phyloP scores from a whole-genome alignment of 495 filamentous ascomycete genomes.

The Collariella sp. region DNA sequence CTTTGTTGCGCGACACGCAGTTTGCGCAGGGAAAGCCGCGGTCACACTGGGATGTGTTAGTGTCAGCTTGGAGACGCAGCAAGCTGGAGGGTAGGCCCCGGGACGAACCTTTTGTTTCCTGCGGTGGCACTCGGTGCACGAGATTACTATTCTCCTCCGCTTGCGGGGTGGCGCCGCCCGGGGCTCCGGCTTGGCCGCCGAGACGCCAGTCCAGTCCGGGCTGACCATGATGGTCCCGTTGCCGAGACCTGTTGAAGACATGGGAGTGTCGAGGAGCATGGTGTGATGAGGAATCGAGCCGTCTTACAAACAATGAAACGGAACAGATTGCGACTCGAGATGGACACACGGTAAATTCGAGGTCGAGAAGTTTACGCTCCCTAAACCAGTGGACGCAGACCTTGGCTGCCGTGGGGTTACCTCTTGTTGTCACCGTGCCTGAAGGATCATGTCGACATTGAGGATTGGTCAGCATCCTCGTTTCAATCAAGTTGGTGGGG shows the following conservation, averaged over 20 bases:
- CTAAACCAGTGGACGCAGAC: too few relatives aligned
- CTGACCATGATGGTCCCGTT: neutral
- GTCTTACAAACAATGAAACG: neutral
- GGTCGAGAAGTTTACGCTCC: too few relatives aligned
- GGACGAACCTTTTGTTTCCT: conserved; percentile 51
- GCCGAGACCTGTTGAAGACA: conserved; percentile 1
- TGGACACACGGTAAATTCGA: too few relatives aligned
- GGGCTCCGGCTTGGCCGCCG: neutral
- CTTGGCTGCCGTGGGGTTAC: too few relatives aligned
- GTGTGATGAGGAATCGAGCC: neutral
- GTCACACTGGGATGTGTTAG: conserved; percentile 42
- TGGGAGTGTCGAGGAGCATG: neutral
- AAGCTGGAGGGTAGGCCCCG: too few relatives aligned
- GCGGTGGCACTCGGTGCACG: conserved; percentile 55
- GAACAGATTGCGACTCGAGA: too few relatives aligned
- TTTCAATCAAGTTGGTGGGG: too few relatives aligned
- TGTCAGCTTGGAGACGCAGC: neutral
- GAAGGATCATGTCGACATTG: too few relatives aligned
- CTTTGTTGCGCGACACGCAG: conserved; percentile 46
- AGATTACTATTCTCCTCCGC: conserved; percentile 51
- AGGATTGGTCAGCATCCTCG: too few relatives aligned
- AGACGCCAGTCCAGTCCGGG: neutral
- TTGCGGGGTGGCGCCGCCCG: conserved; percentile 40
- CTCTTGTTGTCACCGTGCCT: too few relatives aligned
- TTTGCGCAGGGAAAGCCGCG: conserved; percentile 54